phyloP scores from a whole-genome alignment of 1,139 yeast genomes.

The Suhomyces terraborum region DNA sequence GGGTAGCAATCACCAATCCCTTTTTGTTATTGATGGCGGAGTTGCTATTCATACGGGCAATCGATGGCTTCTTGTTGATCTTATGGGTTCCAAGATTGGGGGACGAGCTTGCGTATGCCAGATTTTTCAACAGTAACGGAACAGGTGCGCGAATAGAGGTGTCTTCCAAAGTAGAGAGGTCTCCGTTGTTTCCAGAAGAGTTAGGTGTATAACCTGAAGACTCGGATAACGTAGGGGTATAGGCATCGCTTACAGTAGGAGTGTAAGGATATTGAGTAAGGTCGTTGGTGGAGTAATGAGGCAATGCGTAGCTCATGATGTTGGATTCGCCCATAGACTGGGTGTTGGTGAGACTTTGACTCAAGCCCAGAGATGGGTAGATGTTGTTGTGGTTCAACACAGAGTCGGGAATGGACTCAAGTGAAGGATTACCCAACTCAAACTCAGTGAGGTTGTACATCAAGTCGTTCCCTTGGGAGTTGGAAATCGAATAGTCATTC shows the following conservation, averaged over 20 bases:
- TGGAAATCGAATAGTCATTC: constrained; percentile 18
- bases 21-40: constrained; percentile 20
- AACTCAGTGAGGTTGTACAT: constrained; percentile 31
- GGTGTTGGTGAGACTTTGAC: constrained; percentile 11
- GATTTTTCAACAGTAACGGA: constrained; percentile 18
- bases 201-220: constrained; percentile 25
- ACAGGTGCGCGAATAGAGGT: constrained; percentile 19
- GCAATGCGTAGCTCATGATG: constrained; percentile 10
- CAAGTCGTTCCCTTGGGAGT: constrained; percentile 20
- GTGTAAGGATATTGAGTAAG: constrained; percentile 19
- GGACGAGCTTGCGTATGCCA: constrained; percentile 18
- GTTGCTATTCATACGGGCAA: constrained; percentile 21
- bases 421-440: constrained; percentile 31
- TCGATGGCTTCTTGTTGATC: constrained; percentile 26
- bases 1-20: constrained; percentile 24
- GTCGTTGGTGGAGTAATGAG: constrained; percentile 16
- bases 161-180: constrained; percentile 11
- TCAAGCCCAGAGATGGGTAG: constrained; percentile 9
- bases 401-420: constrained; percentile 33
- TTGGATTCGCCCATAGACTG: constrained; percentile 1
- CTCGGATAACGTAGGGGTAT: constrained; percentile 27
- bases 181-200: constrained; percentile 17
- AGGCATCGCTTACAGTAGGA: constrained; percentile 24
- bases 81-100: constrained; percentile 20
- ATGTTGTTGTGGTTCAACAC: constrained; percentile 10